A percentile compares a stretch with the other conserved stretches of the same genome.
Conservation (phyloP, 176 grass and related monocot genomes). For the Oryza coarctata region DNA sequence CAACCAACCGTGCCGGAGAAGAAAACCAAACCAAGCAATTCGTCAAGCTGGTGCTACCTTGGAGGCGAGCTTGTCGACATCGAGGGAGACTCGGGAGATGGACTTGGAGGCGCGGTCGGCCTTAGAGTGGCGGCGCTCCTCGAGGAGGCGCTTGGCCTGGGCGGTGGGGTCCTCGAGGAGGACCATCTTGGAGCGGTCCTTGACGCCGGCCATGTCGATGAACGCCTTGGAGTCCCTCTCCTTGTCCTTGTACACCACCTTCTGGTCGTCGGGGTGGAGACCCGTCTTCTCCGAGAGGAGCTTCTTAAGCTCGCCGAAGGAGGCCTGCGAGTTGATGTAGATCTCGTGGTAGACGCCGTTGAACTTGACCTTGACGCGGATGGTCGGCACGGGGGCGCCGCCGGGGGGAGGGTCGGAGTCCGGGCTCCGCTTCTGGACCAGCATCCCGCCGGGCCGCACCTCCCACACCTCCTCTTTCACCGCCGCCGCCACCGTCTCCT, state of each 20-base stretch:
- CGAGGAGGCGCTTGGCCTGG: constrained; percentile 72
- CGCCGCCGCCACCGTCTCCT: constrained; percentile 13
- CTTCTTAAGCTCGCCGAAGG: constrained; percentile 98
- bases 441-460: constrained; percentile 87
- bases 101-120: constrained; percentile 55
- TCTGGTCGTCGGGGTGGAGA: constrained; percentile 85
- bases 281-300: constrained; percentile 72
- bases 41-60: constrained; percentile 67
- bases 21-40: neutral
- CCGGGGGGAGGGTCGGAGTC: constrained; percentile 46
- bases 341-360: constrained; percentile 78
- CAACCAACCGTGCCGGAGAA: neutral
- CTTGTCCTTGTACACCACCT: constrained; percentile 76
- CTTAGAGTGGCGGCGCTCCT: constrained; percentile 60
- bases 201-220: constrained; percentile 73
- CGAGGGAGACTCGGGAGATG: constrained; percentile 45
- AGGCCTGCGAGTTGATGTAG: constrained; percentile 79
- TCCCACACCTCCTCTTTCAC: constrained; percentile 79
- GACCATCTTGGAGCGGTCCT: constrained; percentile 84
- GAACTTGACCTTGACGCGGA: constrained; percentile 97
- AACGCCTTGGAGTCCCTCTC: constrained; percentile 74
- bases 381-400: constrained; percentile 66
- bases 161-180: constrained; percentile 76
- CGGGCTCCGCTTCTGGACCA: constrained; percentile 79
- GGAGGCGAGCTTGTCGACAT: constrained; percentile 74